A percentile compares a stretch with the other conserved stretches of the same genome.
phyloP scores from a whole-genome alignment of 1,139 yeast species.

The Debaryomycetaceae sp. region DNA sequence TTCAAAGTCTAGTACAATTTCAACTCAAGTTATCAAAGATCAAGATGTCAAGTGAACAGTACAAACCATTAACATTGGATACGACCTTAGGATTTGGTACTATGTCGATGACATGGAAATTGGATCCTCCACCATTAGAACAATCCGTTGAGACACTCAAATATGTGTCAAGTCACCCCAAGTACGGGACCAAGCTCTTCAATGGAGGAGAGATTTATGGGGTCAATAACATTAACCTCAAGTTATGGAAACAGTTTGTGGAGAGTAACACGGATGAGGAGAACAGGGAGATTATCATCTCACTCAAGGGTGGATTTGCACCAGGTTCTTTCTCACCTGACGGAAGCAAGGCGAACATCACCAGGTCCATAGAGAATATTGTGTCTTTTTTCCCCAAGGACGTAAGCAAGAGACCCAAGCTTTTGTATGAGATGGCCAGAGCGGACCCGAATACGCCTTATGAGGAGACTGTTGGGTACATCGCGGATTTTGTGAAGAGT shows the following conservation, averaged over 20 bases:
- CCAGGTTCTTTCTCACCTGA: conserved; percentile 36
- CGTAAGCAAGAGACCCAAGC: conserved; percentile 35
- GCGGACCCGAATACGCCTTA: conserved; percentile 50
- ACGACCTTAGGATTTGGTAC: conserved; percentile 52
- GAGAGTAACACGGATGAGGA: conserved; percentile 48
- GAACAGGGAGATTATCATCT: conserved; percentile 47
- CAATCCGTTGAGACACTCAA: conserved; percentile 46
- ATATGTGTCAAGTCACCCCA: conserved; percentile 34
- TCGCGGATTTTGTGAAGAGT: conserved; percentile 48
- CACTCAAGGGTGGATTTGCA: conserved; percentile 65
- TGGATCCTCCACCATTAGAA: conserved; percentile 42
- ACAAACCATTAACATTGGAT: not conserved
- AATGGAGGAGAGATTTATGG: conserved; percentile 85
- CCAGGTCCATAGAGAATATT: conserved; percentile 49
- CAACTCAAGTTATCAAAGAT: not conserved
- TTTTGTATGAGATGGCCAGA: conserved; percentile 69
- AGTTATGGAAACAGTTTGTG: conserved; percentile 56
- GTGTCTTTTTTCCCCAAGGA: conserved; percentile 42
- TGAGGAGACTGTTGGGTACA: conserved; percentile 47
- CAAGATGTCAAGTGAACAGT: not conserved
- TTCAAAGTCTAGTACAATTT: too few species aligned
- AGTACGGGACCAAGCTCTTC: conserved; percentile 53
- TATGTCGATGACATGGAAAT: conserved; percentile 60
- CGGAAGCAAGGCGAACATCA: conserved; percentile 47
- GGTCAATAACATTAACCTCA: conserved; percentile 46